Evolutionary conservation across 345 rosid genomes (phyloP).

Genomic region (Sonneratia alba): DNA sequence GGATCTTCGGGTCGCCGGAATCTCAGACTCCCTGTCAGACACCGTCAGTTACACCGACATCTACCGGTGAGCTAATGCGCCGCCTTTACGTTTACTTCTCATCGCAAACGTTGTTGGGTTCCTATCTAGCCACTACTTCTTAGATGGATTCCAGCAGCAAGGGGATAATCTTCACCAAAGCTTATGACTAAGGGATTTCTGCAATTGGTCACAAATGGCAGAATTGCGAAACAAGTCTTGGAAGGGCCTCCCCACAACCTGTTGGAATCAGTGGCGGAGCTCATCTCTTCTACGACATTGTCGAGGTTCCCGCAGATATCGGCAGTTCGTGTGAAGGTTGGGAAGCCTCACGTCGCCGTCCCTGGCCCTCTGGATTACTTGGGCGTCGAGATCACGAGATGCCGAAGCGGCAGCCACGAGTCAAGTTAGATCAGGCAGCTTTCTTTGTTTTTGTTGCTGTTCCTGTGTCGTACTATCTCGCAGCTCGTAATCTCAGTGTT

Average conservation of each 20-base stretch:
- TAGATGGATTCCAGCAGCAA: neutral
- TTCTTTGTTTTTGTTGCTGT: neutral
- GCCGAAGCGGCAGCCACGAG: slow-evolving; percentile 7
- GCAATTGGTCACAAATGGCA: slow-evolving; percentile 12
- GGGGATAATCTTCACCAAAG: neutral
- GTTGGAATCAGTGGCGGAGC: slow-evolving; percentile 70
- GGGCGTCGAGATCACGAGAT: slow-evolving; percentile 73
- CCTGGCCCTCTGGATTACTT: slow-evolving; percentile 54
- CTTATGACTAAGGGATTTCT: neutral
- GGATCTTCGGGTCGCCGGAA: slow-evolving; percentile 70
- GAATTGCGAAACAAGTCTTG: slow-evolving; percentile 55
- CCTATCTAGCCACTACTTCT: too few species aligned
- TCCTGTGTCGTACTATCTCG: neutral
- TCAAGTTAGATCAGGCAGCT: neutral
- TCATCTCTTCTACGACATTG: slow-evolving; percentile 45
- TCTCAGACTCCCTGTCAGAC: slow-evolving; percentile 48
- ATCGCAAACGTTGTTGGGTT: too few species aligned
- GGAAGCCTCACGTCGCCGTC: slow-evolving; percentile 84
- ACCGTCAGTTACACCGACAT: slow-evolving; percentile 79
- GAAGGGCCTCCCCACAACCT: slow-evolving; percentile 68
- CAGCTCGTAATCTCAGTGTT: neutral
- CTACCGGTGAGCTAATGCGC: slow-evolving; percentile 39
- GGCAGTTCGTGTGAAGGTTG: slow-evolving; percentile 59
- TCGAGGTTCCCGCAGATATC: slow-evolving; percentile 35
- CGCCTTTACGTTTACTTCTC: neutral